Evolutionary conservation across 225 moss, liverwort and hornwort genomes (phyloP), one percentile per base, ranked within the genome.

Genomic region (Sphagnum contortum): DNA sequence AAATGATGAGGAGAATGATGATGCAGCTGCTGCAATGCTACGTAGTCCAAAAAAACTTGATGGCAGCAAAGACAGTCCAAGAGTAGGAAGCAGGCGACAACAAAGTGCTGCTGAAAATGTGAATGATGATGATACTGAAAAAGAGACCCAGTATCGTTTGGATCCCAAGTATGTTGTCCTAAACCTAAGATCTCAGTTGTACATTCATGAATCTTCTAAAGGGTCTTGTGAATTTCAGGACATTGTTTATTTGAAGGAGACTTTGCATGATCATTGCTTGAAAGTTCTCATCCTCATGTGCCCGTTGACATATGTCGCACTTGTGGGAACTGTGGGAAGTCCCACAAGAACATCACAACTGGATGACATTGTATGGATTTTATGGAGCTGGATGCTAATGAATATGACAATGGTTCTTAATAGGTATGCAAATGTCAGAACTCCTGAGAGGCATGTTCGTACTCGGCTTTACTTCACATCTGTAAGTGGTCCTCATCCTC

Each of bases 351-450:
- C 6, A 9, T 52, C 9, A 52, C 7, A 52, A 9, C 9, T 52
- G 52, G 9, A 52, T 5, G 52, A 52, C 52, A 52, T 52, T 52
- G 7, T 9, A 52, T 52, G 52, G 6, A 52, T 52, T 52, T 52
- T 9, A 52, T 52, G 9, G 6, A 52, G 7, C 6, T 52, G 9
- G 52, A 9, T 5, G 52, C 6, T 9, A 52, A 6, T 52, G 29
- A 29, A 29, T 52, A 52, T 52, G 52, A 52, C 7, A 52, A 9
- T 6, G 9, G 7, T 52, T 52, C 52, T 52, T 9, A 12, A 64
- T 80, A 99, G 98, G 81, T 99, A 99, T 81, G 98, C 98, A 57
- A 99, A 99, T 72, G 98, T 99, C 55, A 86, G 93, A 71, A 99
- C 98, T 46, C 98, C 98, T 66, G 98, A 99, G 73, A 89, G 98